Conservation (phyloP, 345 rosid species). For the Bruguiera sexangula region DNA sequence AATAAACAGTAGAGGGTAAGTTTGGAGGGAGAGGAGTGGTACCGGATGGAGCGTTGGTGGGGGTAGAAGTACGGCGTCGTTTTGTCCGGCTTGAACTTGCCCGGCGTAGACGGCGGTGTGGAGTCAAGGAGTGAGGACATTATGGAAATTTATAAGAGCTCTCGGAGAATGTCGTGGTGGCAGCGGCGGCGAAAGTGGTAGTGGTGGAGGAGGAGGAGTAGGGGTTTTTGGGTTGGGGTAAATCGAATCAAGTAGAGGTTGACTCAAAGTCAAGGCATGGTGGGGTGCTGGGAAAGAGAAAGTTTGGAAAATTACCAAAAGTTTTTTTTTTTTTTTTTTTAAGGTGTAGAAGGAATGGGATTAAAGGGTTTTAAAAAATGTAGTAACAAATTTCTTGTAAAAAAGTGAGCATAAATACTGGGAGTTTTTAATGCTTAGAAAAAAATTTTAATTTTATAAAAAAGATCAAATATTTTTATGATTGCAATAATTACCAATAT, state of each 20-base stretch:
- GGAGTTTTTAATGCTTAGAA: too few species aligned
- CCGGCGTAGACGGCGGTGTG: conserved; percentile 57
- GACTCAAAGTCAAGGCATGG: neutral
- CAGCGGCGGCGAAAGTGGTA: too few species aligned
- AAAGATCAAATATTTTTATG: too few species aligned
- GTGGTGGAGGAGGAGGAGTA: too few species aligned
- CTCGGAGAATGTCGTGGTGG: neutral
- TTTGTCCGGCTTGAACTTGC: conserved; percentile 64
- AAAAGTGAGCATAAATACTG: too few species aligned
- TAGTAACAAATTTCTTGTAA: too few species aligned
- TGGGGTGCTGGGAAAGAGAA: neutral
- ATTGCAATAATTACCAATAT: too few species aligned
- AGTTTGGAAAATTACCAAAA: neutral
- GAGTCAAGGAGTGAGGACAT: conserved; percentile 62
- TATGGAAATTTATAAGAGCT: neutral
- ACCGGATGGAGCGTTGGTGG: conserved; percentile 32
- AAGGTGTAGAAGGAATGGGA: neutral
- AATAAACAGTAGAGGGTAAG: conserved; percentile 47
- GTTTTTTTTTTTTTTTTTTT: neutral
- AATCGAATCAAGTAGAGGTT: too few species aligned
- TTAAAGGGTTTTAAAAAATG: too few species aligned
- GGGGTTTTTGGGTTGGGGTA: too few species aligned
- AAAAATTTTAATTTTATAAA: too few species aligned
- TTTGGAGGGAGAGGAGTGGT: conserved; percentile 44
- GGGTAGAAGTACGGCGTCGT: conserved; percentile 26